Percentiles rank a stretch among this genome's conserved stretches.
Evolutionary conservation across 768 basidiomycete species (phyloP).

Genomic region (Leccinum arenicola): DNA sequence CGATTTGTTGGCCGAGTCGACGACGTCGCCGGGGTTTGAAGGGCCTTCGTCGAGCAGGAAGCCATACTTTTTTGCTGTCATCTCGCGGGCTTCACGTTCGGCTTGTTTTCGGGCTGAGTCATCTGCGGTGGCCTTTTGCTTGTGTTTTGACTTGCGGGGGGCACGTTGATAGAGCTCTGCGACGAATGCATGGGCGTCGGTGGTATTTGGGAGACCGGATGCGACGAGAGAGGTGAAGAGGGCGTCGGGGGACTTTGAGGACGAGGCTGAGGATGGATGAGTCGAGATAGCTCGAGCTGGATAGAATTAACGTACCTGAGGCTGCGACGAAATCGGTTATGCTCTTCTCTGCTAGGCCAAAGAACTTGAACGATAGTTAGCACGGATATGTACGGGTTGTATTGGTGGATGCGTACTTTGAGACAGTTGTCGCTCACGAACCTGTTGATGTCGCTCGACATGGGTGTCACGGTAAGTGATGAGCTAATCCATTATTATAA

Average conservation of each 20-base stretch:
- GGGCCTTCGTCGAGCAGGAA: constrained; percentile 88
- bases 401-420: constrained; percentile 42
- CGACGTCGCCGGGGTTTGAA: constrained; percentile 39
- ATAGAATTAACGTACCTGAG: constrained; percentile 51
- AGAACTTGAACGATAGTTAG: constrained; percentile 49
- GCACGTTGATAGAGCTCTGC: constrained; percentile 71
- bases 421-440: constrained; percentile 81
- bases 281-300: not conserved
- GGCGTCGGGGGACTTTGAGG: constrained; percentile 75
- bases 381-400: not conserved
- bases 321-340: constrained; percentile 87
- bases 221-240: constrained; percentile 74
- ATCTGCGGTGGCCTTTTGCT: constrained; percentile 42
- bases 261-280: constrained; percentile 48
- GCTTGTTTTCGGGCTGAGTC: constrained; percentile 57
- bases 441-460: constrained; percentile 63
- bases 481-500: not conserved
- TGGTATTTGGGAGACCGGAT: constrained; percentile 77
- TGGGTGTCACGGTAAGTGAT: constrained; percentile 22
- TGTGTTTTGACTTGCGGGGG: constrained; percentile 77
- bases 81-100: constrained; percentile 70
- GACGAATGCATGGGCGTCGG: constrained; percentile 79
- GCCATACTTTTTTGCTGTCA: constrained; percentile 71
- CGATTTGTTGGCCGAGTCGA: constrained; percentile 34
- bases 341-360: constrained; percentile 79